Evolutionary conservation across 2,329 filamentous ascomycete species (phyloP).

Genomic region (Neofusicoccum cordaticola): DNA sequence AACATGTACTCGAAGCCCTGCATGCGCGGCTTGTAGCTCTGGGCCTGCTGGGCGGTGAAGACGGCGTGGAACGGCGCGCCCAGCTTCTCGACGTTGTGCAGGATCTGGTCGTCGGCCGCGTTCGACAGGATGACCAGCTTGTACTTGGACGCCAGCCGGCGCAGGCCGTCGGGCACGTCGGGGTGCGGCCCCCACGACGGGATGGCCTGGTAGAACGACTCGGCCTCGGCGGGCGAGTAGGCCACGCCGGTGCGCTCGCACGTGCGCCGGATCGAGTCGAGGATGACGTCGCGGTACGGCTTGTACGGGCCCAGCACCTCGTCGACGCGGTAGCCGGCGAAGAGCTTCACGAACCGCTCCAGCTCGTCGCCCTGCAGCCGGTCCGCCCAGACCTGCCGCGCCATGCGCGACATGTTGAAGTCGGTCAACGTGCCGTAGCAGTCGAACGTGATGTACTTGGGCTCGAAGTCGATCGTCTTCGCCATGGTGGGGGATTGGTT

Average conservation of each 20-base stretch:
- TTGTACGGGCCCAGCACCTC: conserved; percentile 16
- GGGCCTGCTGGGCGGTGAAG: conserved; percentile 13
- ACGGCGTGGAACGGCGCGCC: conserved; percentile 14
- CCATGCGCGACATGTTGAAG: conserved; percentile 18
- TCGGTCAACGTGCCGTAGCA: conserved; percentile 17
- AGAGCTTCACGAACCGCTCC: conserved; percentile 16
- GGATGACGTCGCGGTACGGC: conserved; percentile 16
- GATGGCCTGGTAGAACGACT: conserved; percentile 11
- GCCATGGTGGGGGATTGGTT: neutral
- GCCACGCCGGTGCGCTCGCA: neutral
- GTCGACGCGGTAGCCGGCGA: conserved; percentile 15
- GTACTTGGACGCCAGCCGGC: conserved; percentile 9
- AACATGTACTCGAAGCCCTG: conserved; percentile 16
- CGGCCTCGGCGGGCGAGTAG: neutral
- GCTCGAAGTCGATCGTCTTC: conserved; percentile 13
- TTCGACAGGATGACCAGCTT: conserved; percentile 16
- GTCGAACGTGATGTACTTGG: conserved; percentile 18
- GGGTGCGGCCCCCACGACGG: conserved; percentile 16
- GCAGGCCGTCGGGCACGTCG: conserved; percentile 6
- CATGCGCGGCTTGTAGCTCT: conserved; percentile 18
- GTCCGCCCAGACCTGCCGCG: conserved; percentile 5
- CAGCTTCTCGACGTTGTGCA: conserved; percentile 13
- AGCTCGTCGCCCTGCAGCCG: neutral
- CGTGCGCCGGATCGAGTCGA: conserved; percentile 1
- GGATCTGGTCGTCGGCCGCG: conserved; percentile 15